Evolutionary conservation across 73 alveolate genomes (phyloP).

Genomic region (Stentor roeselii): DNA sequence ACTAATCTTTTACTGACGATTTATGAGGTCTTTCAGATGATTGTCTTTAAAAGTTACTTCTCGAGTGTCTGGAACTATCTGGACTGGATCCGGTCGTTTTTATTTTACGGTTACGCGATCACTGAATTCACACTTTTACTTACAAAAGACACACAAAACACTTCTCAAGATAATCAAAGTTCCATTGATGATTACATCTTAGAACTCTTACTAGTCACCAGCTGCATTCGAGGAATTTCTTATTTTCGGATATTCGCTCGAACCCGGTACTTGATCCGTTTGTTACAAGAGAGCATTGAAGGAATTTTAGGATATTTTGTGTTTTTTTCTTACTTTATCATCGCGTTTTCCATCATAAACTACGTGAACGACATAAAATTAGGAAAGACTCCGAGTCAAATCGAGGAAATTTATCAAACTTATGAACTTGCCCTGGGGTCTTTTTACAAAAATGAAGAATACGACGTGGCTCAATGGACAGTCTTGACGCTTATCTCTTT

Average conservation of each 20-base stretch:
- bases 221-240: constrained; percentile 14
- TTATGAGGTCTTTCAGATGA: constrained; percentile 21
- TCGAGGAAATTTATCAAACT: neutral
- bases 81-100: constrained; percentile 6
- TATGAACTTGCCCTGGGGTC: neutral
- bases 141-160: neutral
- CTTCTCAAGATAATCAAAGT: too few species aligned
- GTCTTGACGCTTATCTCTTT: neutral
- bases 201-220: neutral
- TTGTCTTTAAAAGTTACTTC: neutral
- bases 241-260: neutral
- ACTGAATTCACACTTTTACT: neutral
- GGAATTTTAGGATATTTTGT: neutral
- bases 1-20: neutral
- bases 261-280: neutral
- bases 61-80: neutral
- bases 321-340: neutral
- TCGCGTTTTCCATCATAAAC: neutral
- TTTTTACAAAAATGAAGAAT: neutral
- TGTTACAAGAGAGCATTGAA: neutral
- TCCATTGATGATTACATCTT: neutral
- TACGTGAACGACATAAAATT: neutral
- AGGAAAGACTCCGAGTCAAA: neutral
- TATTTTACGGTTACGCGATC: neutral
- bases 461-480: neutral